Conservation (phyloP, 148 eudicot species). For the Polygonum maritimum region DNA sequence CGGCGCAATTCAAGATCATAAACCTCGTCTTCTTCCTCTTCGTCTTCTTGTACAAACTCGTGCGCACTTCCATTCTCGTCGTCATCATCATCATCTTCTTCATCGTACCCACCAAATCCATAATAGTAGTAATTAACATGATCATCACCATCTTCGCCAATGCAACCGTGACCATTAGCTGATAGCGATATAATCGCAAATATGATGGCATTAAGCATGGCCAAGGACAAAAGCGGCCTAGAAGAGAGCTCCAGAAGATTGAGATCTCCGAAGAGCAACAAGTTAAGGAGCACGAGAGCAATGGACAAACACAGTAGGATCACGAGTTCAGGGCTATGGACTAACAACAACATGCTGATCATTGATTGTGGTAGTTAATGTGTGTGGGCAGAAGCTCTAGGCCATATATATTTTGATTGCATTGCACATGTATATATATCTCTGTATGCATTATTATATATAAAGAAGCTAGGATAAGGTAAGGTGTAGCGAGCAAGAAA, state of each 20-base stretch:
- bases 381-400: background rate
- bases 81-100: background rate
- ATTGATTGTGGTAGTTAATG: background rate
- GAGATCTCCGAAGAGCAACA: background rate
- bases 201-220: background rate
- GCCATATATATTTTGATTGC: background rate
- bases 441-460: no score
- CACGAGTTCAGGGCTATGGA: background rate
- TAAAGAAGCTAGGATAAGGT: no score
- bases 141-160: background rate
- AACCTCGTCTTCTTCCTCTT: background rate
- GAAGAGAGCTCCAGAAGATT: background rate
- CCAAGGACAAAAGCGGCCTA: background rate
- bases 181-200: background rate
- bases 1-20: background rate
- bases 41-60: background rate
- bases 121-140: background rate
- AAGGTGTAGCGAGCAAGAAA: no score
- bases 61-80: background rate
- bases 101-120: background rate
- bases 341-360: background rate
- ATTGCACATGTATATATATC: background rate
- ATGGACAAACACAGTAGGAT: background rate
- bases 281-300: background rate
- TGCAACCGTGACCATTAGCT: background rate